These are phyloP conservation scores for Coniochaeta ligniaria DNA, from an alignment of 2,329 filamentous ascomycete species.

Conservation along the genomic window DNA sequence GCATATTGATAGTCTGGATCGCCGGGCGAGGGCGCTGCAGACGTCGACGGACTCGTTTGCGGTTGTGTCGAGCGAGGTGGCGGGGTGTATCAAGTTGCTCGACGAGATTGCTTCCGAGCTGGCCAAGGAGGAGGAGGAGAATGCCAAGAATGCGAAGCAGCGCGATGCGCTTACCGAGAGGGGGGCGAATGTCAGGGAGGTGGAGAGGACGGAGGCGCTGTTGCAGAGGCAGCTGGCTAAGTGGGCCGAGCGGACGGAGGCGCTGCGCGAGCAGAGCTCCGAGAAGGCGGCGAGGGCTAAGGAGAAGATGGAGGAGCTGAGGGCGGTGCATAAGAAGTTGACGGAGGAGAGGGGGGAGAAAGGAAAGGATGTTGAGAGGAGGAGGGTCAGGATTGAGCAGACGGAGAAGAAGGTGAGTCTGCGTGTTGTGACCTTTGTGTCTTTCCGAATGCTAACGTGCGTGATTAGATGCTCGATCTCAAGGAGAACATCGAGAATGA, in stretches of 20 bases:
- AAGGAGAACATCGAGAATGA: slow-evolving; percentile 97
- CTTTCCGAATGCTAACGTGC: slow-evolving; percentile 16
- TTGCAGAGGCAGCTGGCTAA: slow-evolving; percentile 78
- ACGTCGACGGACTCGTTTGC: slow-evolving; percentile 87
- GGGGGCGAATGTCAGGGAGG: slow-evolving; percentile 82
- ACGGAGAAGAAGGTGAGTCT: slow-evolving; percentile 88
- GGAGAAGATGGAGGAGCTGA: slow-evolving; percentile 83
- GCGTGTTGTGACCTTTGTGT: background rate
- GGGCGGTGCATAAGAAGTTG: slow-evolving; percentile 70
- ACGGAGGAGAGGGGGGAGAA: slow-evolving; percentile 82
- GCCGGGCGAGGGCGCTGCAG: slow-evolving; percentile 80
- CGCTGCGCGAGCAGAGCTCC: slow-evolving; percentile 70
- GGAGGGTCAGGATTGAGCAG: slow-evolving; percentile 91
- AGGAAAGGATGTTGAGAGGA: slow-evolving; percentile 83
- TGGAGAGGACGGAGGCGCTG: slow-evolving; percentile 80
- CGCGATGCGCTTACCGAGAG: slow-evolving; percentile 82
- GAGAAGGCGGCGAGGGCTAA: slow-evolving; percentile 77
- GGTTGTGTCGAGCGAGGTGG: slow-evolving; percentile 77
- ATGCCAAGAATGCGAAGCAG: slow-evolving; percentile 70
- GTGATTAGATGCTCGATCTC: slow-evolving; percentile 79
- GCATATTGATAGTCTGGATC: slow-evolving; percentile 82
- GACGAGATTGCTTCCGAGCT: slow-evolving; percentile 83
- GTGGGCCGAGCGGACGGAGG: slow-evolving; percentile 81
- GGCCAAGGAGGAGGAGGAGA: slow-evolving; percentile 85
- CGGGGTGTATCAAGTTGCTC: slow-evolving; percentile 79